Evolutionary conservation across 2,329 filamentous ascomycete species (phyloP).

Genomic region (Fusarium agapanthi): DNA sequence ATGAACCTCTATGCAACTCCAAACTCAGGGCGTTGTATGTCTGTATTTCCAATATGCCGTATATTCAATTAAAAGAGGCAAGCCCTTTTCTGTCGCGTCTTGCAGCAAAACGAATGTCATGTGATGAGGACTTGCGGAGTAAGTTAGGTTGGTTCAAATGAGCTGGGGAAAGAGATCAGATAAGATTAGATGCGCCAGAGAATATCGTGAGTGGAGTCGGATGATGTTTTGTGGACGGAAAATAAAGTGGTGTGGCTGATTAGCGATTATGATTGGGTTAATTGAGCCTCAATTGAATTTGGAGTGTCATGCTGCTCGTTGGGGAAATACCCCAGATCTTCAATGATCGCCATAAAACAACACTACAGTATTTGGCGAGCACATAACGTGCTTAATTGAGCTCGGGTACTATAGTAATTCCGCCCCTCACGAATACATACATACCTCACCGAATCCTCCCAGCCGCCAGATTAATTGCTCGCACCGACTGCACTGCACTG

Average conservation of each 20-base stretch:
- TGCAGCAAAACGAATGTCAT: neutral
- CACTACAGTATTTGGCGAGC: neutral
- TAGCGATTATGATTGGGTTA: neutral
- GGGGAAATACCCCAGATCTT: neutral
- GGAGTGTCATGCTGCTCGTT: neutral
- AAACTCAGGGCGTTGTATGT: too few species aligned
- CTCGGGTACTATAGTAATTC: neutral
- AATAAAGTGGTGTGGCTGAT: neutral
- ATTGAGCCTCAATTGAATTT: neutral
- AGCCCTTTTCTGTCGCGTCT: too few species aligned
- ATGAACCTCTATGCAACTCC: neutral
- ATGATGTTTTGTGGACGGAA: neutral
- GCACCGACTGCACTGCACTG: neutral
- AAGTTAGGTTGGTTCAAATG: neutral
- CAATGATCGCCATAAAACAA: neutral
- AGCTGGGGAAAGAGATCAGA: slow-evolving; percentile 9
- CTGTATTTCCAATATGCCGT: neutral
- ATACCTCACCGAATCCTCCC: neutral
- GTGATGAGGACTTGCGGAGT: too few species aligned
- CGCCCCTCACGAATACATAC: neutral
- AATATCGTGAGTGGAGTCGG: neutral
- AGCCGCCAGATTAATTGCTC: neutral
- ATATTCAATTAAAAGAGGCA: too few species aligned
- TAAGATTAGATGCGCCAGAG: slow-evolving; percentile 15
- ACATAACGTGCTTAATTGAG: neutral